Evolutionary conservation across 176 grass and related monocot genomes (phyloP).

Genomic region (Themeda triandra): DNA sequence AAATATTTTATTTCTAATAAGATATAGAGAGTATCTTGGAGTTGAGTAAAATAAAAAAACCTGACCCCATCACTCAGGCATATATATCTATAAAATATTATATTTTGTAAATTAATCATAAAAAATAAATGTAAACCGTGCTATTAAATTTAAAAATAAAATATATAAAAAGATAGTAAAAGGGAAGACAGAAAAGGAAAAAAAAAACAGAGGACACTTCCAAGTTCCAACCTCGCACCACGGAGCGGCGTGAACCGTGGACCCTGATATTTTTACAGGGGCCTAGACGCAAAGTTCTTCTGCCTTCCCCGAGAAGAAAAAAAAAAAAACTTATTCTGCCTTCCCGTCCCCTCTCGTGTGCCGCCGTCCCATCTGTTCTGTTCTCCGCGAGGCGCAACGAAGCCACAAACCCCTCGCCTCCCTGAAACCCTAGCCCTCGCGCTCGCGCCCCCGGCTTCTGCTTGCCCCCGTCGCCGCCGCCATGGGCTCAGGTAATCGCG

Average conservation of each 20-base stretch:
- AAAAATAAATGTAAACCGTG: too few relatives aligned
- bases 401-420: conserved; percentile 18
- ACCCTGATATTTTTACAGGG: neutral
- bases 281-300: neutral
- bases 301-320: neutral
- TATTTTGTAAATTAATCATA: too few relatives aligned
- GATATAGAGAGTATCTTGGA: too few relatives aligned
- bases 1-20: too few relatives aligned
- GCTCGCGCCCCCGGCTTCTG: neutral
- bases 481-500: conserved; percentile 69
- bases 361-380: neutral
- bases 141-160: too few relatives aligned
- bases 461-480: neutral
- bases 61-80: too few relatives aligned
- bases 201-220: too few relatives aligned
- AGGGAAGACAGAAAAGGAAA: too few relatives aligned
- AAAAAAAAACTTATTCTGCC: neutral
- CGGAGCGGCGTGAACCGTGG: neutral
- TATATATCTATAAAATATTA: too few relatives aligned
- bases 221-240: too few relatives aligned
- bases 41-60: too few relatives aligned
- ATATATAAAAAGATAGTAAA: too few relatives aligned
- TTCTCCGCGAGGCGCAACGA: neutral
- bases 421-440: conserved; percentile 40
- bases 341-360: neutral